phyloP scores from a whole-genome alignment of 331 rosid species.

The Dryas integrifolia region DNA sequence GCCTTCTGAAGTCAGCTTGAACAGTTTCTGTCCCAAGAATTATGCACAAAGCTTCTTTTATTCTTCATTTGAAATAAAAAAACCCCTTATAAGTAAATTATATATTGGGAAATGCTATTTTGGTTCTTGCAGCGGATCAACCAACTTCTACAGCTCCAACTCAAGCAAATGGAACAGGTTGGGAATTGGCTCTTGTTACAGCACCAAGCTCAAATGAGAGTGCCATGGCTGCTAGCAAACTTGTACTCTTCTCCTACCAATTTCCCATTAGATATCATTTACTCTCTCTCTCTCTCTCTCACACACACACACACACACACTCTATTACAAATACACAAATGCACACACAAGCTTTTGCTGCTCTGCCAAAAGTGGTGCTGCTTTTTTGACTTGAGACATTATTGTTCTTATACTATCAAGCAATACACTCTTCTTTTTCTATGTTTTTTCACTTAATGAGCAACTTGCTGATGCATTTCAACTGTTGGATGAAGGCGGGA shows the following conservation, averaged over 20 bases:
- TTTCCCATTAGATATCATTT: not conserved
- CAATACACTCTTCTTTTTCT: not conserved
- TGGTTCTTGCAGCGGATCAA: conserved; percentile 55
- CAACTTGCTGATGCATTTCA: conserved; percentile 3
- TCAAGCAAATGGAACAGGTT: conserved; percentile 71
- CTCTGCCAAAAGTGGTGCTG: not conserved
- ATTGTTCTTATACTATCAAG: not conserved
- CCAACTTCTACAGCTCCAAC: conserved; percentile 49
- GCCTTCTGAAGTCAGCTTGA: not conserved
- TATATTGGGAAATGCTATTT: not conserved
- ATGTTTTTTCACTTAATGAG: not conserved
- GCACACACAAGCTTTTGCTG: not conserved
- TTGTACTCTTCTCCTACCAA: conserved; percentile 48
- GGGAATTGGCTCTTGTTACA: conserved; percentile 95
- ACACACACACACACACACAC: too few relatives aligned
- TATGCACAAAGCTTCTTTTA: not conserved
- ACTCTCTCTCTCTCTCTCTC: too few relatives aligned
- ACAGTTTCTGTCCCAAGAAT: not conserved
- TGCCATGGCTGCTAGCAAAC: conserved; percentile 67
- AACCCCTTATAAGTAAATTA: not conserved
- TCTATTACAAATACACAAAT: too few relatives aligned
- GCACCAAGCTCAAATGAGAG: conserved; percentile 88
- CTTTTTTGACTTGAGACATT: not conserved
- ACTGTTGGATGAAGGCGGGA: conserved; percentile 63
- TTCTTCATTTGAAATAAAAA: not conserved